phyloP scores from a whole-genome alignment of 2,329 filamentous ascomycete species.

The Raffaelea ambrosiae region DNA sequence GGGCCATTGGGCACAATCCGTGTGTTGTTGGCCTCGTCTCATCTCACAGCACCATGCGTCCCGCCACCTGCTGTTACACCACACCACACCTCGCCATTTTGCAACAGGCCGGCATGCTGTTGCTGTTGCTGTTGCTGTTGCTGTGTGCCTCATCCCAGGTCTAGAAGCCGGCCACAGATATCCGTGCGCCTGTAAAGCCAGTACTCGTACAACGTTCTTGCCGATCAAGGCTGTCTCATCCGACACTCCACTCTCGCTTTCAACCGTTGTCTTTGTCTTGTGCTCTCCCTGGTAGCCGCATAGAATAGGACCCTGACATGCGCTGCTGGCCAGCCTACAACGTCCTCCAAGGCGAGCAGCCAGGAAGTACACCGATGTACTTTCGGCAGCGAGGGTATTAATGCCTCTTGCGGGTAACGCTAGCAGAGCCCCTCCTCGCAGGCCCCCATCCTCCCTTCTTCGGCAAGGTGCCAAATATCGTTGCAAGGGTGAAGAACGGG shows the following conservation, averaged over 20 bases:
- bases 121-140: too few relatives aligned
- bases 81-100: too few relatives aligned
- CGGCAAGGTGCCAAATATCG: conserved; percentile 6
- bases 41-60: too few relatives aligned
- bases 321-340: neutral
- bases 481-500: conserved; percentile 1
- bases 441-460: conserved; percentile 1
- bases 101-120: too few relatives aligned
- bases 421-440: neutral
- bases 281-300: neutral
- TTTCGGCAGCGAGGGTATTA: neutral
- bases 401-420: neutral
- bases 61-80: too few relatives aligned
- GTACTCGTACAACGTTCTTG: neutral
- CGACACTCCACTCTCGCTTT: neutral
- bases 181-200: neutral
- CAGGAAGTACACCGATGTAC: neutral
- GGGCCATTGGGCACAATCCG: too few relatives aligned
- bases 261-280: neutral
- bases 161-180: neutral
- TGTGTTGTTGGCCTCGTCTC: too few relatives aligned
- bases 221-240: neutral
- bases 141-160: too few relatives aligned
- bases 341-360: neutral
- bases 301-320: neutral